These are phyloP conservation scores for Epicoccum sorghinum DNA, from an alignment of 2,329 filamentous ascomycete genomes.

Conservation along the genomic window DNA sequence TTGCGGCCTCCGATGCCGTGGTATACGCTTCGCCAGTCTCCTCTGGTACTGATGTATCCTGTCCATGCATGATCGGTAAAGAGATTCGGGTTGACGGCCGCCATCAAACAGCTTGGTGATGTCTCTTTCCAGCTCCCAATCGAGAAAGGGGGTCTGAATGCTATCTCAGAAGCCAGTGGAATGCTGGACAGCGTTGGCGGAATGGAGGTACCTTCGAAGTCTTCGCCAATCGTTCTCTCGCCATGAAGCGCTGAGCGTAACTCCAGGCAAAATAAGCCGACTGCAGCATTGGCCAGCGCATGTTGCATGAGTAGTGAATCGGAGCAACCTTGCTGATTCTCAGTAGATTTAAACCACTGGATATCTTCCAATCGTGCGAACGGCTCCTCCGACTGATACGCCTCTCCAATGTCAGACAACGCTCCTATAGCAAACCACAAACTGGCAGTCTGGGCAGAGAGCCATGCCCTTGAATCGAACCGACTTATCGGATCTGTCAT, in stretches of 20 bases:
- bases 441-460: slow-evolving; percentile 7
- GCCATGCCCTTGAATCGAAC: slow-evolving; percentile 8
- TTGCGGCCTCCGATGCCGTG: slow-evolving; percentile 15
- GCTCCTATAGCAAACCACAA: slow-evolving; percentile 13
- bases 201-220: slow-evolving; percentile 14
- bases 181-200: slow-evolving; percentile 10
- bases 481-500: slow-evolving; percentile 12
- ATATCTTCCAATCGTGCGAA: slow-evolving; percentile 13
- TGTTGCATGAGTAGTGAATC: slow-evolving; percentile 14
- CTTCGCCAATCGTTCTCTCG: slow-evolving; percentile 15
- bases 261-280: slow-evolving; percentile 13
- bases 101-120: slow-evolving; percentile 1
- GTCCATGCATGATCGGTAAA: slow-evolving; percentile 15
- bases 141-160: neutral
- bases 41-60: slow-evolving; percentile 14
- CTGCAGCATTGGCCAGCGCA: slow-evolving; percentile 12
- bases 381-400: slow-evolving; percentile 9
- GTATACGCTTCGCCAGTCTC: slow-evolving; percentile 19
- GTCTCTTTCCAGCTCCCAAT: neutral
- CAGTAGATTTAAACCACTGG: slow-evolving; percentile 15
- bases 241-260: slow-evolving; percentile 10
- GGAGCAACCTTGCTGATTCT: neutral
- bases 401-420: slow-evolving; percentile 2
- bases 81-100: slow-evolving; percentile 1
- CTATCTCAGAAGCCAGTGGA: slow-evolving; percentile 8